Evolutionary conservation across 192 early-diverging fungal genomes (phyloP), one percentile per base, ranked within the genome.

Genomic region (Coemansia sp.): DNA sequence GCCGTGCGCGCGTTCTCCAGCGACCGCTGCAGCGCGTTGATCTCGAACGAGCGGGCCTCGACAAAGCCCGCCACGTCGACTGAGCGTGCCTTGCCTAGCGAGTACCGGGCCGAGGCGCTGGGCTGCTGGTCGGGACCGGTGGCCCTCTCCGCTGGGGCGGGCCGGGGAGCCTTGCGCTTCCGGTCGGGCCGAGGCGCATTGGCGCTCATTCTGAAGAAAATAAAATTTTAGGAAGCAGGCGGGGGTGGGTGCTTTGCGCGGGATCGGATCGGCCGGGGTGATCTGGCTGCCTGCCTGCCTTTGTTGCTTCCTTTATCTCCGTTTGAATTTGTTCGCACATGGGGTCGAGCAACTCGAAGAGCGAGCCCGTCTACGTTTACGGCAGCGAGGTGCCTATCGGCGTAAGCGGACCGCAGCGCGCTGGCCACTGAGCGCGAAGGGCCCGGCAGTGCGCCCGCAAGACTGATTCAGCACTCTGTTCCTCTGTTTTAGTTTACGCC

Each of bases 41-140:
- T 84, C 66, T 96, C 94, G 52, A 84, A 86, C 10, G 89, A 78
- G 3, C 91, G 83, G 3, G 89, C 84, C 68, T 86, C 68, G 16
- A 72, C 68, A 46, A 72, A 71, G 29, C 54, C 56, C 2, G 39
- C 56, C 16, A 74, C 70, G 9, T 66, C 64, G 7, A 74, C 36
- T 2, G 64, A 31, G 9, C 70, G 64, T 17, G 70, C 70, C 54
- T 56, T 61, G 7, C 51, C 56, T 13, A 72, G 68, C 53, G 62
- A 59, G 50, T 52, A 52, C 12, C 13, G 44, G 40, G 34, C 22
- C 37, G 56, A 5, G 8, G 18, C 30, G 30, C 12, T 21, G 21
- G 40, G 37, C 23, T 57, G 30, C 26, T 36, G 19, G 19, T 7
- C 26, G 14, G 14, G 5, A 4, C n/a, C 32, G 32, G 4, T 3